phyloP scores from a whole-genome alignment of 306 rosid genomes.

The Prunus padus region DNA sequence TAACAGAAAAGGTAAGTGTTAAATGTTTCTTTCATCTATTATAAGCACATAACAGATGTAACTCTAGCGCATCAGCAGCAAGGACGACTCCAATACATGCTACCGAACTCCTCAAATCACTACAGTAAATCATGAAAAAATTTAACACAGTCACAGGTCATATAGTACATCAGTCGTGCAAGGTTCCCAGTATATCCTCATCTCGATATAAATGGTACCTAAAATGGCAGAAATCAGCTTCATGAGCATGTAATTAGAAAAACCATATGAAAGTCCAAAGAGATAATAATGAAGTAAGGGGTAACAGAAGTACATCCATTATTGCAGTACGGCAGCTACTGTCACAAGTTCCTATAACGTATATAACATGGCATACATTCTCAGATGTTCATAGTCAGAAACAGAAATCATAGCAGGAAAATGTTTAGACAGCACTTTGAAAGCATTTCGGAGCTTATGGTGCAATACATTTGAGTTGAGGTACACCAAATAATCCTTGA shows the following conservation, averaged over 20 bases:
- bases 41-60: not conserved
- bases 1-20: not conserved
- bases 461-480: not conserved
- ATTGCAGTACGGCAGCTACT: too few relatives aligned
- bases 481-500: not conserved
- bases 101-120: not conserved
- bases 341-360: too few relatives aligned
- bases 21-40: not conserved
- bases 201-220: not conserved
- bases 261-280: too few relatives aligned
- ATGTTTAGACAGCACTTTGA: not conserved
- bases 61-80: not conserved
- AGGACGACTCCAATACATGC: not conserved
- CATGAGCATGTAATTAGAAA: not conserved
- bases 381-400: too few relatives aligned
- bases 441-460: not conserved
- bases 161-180: slow-evolving; percentile 42
- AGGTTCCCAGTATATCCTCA: slow-evolving; percentile 42
- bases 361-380: too few relatives aligned
- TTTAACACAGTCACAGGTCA: not conserved
- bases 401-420: not conserved
- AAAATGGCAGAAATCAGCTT: not conserved
- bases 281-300: too few relatives aligned
- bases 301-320: too few relatives aligned
- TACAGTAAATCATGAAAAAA: not conserved